A percentile compares a stretch with the other conserved stretches of the same genome.
phyloP scores from a whole-genome alignment of 768 basidiomycete species.

The Artomyces pyxidatus region DNA sequence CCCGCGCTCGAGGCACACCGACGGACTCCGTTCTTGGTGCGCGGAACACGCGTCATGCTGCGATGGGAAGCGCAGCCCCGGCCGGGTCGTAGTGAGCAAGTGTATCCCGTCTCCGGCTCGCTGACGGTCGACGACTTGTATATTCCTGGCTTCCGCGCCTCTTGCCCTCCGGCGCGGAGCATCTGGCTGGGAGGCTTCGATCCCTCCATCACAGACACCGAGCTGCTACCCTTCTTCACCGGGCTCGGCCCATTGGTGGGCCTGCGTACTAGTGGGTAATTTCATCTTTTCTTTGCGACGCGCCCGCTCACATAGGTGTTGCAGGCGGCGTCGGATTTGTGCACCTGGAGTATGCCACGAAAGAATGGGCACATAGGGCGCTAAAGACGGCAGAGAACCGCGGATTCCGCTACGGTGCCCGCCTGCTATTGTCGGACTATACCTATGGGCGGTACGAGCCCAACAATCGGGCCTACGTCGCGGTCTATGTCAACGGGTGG shows the following conservation, averaged over 20 bases:
- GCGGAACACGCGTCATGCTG: too few species aligned
- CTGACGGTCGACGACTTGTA: not conserved
- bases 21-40: not conserved
- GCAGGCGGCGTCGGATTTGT: conserved; percentile 1
- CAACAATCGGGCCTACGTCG: not conserved
- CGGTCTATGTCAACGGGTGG: not conserved
- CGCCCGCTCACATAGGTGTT: not conserved
- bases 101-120: not conserved
- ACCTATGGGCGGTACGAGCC: not conserved
- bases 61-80: too few species aligned
- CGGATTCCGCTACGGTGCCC: conserved; percentile 6
- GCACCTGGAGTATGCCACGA: conserved; percentile 10
- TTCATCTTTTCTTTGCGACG: not conserved
- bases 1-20: not conserved
- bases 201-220: not conserved
- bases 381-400: conserved; percentile 1
- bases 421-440: conserved; percentile 5
- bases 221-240: conserved; percentile 8
- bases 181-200: not conserved
- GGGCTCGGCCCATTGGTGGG: conserved; percentile 10
- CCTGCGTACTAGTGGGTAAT: conserved; percentile 7
- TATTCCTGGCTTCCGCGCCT: not conserved
- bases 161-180: not conserved
- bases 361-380: conserved; percentile 2
- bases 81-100: too few species aligned